These are phyloP conservation scores for Yamadazyma kanchanaburiensis DNA, from an alignment of 1,139 yeast genomes.

Conservation along the genomic window DNA sequence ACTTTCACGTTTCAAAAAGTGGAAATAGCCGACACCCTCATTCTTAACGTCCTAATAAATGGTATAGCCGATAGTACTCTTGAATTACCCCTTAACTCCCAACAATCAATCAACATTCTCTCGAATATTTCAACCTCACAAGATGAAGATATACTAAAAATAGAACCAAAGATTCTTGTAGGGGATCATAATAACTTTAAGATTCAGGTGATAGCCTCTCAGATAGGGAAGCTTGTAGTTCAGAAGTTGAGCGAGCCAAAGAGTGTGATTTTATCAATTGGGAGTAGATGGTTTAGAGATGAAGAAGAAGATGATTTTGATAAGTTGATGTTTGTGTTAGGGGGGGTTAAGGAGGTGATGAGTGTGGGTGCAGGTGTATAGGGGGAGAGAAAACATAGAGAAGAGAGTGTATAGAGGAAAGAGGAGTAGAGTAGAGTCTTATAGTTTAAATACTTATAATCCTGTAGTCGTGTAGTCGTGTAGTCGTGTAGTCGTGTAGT, in stretches of 20 bases:
- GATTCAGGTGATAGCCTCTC: slow-evolving; percentile 40
- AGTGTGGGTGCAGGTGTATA: neutral
- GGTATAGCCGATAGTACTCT: slow-evolving; percentile 43
- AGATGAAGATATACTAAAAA: slow-evolving; percentile 17
- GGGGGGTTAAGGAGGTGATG: slow-evolving; percentile 25
- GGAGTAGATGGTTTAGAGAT: slow-evolving; percentile 43
- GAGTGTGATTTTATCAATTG: slow-evolving; percentile 35
- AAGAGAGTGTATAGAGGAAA: too few species aligned
- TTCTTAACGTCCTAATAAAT: slow-evolving; percentile 34
- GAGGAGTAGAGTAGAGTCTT: too few species aligned
- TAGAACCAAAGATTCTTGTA: slow-evolving; percentile 38
- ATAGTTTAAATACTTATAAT: too few species aligned
- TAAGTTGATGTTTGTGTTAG: slow-evolving; percentile 39
- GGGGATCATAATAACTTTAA: slow-evolving; percentile 42
- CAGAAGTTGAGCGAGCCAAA: slow-evolving; percentile 25
- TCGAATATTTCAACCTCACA: slow-evolving; percentile 15
- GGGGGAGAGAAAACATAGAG: too few species aligned
- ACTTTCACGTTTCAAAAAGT: slow-evolving; percentile 36
- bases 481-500: too few species aligned
- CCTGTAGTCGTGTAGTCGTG: too few species aligned
- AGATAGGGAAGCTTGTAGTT: slow-evolving; percentile 36
- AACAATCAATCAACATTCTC: slow-evolving; percentile 22
- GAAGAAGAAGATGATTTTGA: slow-evolving; percentile 34
- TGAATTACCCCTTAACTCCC: slow-evolving; percentile 38
- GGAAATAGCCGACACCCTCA: slow-evolving; percentile 31